These are phyloP conservation scores for Antitrichia curtipendula DNA, from an alignment of 225 moss, liverwort and hornwort species.

Conservation along the genomic window DNA sequence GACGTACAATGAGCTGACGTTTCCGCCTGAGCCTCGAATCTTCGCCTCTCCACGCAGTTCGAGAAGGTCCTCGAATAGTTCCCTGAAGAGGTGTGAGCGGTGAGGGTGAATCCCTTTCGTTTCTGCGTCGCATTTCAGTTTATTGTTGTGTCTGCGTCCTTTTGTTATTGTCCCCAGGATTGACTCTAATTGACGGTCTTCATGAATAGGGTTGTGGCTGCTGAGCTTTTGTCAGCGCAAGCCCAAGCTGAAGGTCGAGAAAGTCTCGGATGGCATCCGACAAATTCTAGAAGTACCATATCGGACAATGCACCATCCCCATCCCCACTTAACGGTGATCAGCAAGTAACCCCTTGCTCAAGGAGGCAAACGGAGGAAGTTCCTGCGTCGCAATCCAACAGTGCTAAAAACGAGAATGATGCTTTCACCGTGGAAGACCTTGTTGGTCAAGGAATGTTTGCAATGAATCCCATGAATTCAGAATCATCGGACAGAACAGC, in stretches of 20 bases:
- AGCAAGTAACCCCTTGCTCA: slow-evolving; percentile 18
- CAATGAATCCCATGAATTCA: slow-evolving; percentile 1
- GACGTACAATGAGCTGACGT: slow-evolving; percentile 80
- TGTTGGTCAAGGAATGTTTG: slow-evolving; percentile 8
- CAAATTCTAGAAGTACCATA: slow-evolving; percentile 14
- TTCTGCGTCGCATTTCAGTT: not conserved
- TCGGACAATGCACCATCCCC: slow-evolving; percentile 6
- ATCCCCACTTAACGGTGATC: slow-evolving; percentile 3
- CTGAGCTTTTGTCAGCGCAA: slow-evolving; percentile 21
- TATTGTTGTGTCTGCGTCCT: not conserved
- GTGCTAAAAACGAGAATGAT: not conserved
- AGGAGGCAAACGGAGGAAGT: slow-evolving; percentile 11
- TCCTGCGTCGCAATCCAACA: not conserved
- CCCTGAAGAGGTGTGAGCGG: slow-evolving; percentile 45
- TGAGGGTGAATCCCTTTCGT: not conserved
- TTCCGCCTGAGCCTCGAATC: slow-evolving; percentile 85
- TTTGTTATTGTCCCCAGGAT: not conserved
- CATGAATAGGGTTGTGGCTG: slow-evolving; percentile 20
- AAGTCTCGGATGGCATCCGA: slow-evolving; percentile 17
- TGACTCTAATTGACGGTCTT: not conserved
- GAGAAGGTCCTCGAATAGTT: slow-evolving; percentile 30
- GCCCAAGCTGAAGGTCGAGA: slow-evolving; percentile 31
- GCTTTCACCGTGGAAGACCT: not conserved
- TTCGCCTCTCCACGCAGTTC: slow-evolving; percentile 74
- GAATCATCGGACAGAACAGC: slow-evolving; percentile 2